phyloP scores from a whole-genome alignment of 192 early-diverging fungal species.

The Coemansia sp. region DNA sequence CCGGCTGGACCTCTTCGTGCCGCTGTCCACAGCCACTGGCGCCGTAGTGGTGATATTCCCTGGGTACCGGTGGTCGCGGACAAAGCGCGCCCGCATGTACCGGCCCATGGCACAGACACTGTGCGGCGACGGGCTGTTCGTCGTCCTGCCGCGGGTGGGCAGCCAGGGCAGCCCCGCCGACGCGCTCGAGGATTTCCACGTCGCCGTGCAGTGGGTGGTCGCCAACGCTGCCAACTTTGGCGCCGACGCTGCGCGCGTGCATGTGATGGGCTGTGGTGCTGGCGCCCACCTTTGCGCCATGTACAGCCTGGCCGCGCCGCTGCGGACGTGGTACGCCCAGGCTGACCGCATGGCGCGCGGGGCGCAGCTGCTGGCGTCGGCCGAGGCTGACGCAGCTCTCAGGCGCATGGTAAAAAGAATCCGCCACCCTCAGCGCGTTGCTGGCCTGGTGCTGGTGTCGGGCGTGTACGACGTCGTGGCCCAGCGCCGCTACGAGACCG shows the following conservation, averaged over 20 bases:
- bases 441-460: constrained; percentile 51
- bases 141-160: constrained; percentile 53
- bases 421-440: constrained; percentile 41
- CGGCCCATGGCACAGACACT: constrained; percentile 58
- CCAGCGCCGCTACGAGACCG: constrained; percentile 53
- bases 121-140: constrained; percentile 54
- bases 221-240: constrained; percentile 51
- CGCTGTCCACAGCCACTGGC: constrained; percentile 21
- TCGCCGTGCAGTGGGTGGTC: constrained; percentile 53
- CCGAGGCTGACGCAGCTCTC: constrained; percentile 34
- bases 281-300: constrained; percentile 54
- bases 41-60: constrained; percentile 51
- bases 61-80: constrained; percentile 53
- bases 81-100: constrained; percentile 53
- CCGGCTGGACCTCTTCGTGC: constrained; percentile 55
- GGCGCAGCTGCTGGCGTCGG: constrained; percentile 45
- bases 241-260: constrained; percentile 48
- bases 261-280: constrained; percentile 52
- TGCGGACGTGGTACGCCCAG: constrained; percentile 54
- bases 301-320: constrained; percentile 55
- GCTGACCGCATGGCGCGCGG: constrained; percentile 48
- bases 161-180: constrained; percentile 34
- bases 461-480: constrained; percentile 51
- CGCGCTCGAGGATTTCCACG: constrained; percentile 49
- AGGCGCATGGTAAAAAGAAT: constrained; percentile 31